Evolutionary conservation across 805 yeast genomes (phyloP), one percentile per base, ranked within the genome.

Genomic region (Barnettozyma pratensis): DNA sequence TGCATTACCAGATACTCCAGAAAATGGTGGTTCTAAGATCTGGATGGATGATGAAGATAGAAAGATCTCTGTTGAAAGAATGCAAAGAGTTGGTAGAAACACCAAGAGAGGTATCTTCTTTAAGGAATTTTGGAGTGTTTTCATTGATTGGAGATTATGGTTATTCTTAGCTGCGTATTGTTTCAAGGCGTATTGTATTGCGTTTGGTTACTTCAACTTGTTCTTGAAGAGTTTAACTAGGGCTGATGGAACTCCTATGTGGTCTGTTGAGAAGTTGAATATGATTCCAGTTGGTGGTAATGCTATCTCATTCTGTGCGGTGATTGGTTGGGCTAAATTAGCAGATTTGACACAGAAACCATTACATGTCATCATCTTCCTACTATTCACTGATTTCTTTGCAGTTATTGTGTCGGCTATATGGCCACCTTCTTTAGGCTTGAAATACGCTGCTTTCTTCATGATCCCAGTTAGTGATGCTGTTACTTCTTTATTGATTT

Each of bases 1-100:
- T 39, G 54, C 64, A 25, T 51, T 70, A 30, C 78, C 78, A 5
- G 76, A 72, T 39, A 53, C 59, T 5, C 68, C 71, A 19, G 61
- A 56, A 25, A 59, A 62, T 26, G 56, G 57, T 5, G 57, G 54
- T 10, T 44, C 62, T 14, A 52, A 54, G 14, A 53, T 60, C 49
- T 66, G 71, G 65, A 58, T 71, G 41, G 59, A 53, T 26, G 50
- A 58, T 25, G 55, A 53, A 4, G 73, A 71, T 45, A 50, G 64
- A 12, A 53, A 50, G 34, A 55, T 71, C 35, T 65, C 72, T 7
- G 28, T 47, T 12, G 54, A 50, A 37, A 53, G 62, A 51, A 48
- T 48, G 50, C 27, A 42, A 38, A 48, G 54, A 37, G 46, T 39
- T 11, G 54, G 56, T 14, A 52, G 51, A 41, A 41, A 39, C 7